Base-by-base conservation (phyloP, 148 eudicot species). In the Camellia lanceoleosa region DNA sequence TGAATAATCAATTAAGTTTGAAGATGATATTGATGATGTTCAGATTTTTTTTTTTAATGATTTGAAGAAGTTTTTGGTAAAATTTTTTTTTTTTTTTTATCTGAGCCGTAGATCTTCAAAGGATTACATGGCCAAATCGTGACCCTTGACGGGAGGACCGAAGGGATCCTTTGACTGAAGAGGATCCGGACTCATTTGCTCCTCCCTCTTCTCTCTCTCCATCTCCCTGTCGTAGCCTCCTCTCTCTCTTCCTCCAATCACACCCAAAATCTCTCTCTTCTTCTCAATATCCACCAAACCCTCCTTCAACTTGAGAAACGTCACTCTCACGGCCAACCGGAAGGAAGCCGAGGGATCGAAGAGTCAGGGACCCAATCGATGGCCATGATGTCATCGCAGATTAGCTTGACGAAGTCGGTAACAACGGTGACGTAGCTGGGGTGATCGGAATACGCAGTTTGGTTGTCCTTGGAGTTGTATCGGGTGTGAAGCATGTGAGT, bases 401-500 rank as follows among this genome's bases (percentile, higher is more conserved):
- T 87, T 13, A 97, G 98, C 10, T 68, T 77, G 71, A 90, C 93
- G 51, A 18, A 71, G 20, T 84, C 79, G 9, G 78, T 43, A 10
- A 93, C 98, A 20, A 92, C 93, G 55, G 77, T 18, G 49, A 93
- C 71, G 80, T 95, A 97, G 68, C 64, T 74, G 2, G 90, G 93
- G 84, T 93, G 92, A 42, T 77, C 86, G 1, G 94, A 54, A 84
- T 95, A 95, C 49, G 71, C 23, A n/a, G 76, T 79, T 0, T 93
- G 88, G 52, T 93, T 93, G n/a, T 87, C 80, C 44, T 85, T 90
- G 60, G 93, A 81, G 3, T 54, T 68, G 92, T 89, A 93, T 0
- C 97, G 90, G 80, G 86, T 79, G 83, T 95, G 98, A 60, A 91
- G 94, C 71, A 95, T 76, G 89, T 95, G 98, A 4, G 94, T 93